Percentiles rank a stretch among this genome's conserved stretches.
Conservation (phyloP, 371 early-diverging fungal genomes). For the Lichtheimia hyalospora region DNA sequence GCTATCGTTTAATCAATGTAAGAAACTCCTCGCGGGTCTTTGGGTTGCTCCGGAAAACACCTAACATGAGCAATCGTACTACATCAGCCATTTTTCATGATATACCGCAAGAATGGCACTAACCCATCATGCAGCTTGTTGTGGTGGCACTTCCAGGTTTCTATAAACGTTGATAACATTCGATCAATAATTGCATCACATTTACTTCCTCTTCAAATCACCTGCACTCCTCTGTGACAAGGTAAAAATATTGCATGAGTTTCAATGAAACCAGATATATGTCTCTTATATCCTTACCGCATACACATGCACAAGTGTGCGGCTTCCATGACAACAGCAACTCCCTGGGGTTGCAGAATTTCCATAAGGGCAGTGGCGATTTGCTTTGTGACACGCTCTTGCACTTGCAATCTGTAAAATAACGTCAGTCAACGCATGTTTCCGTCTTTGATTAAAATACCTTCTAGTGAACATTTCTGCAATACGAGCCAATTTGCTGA, state of each 20-base stretch:
- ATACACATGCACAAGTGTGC: conserved; percentile 61
- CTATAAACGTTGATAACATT: conserved; percentile 44
- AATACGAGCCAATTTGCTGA: conserved; percentile 95
- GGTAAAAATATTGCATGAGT: conserved; percentile 5
- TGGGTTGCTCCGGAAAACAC: conserved; percentile 87
- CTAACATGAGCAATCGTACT: too few species aligned
- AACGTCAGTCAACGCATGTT: not conserved
- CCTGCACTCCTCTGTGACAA: conserved; percentile 43
- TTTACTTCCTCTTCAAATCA: conserved; percentile 8
- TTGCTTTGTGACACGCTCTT: conserved; percentile 97
- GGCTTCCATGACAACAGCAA: conserved; percentile 97
- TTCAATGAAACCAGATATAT: too few species aligned
- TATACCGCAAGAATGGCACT: too few species aligned
- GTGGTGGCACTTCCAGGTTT: conserved; percentile 94
- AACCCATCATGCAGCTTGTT: conserved; percentile 91
- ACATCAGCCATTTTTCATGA: too few species aligned
- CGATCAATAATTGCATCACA: not conserved
- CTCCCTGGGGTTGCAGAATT: conserved; percentile 93
- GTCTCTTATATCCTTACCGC: conserved; percentile 16
- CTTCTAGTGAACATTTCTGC: conserved; percentile 95
- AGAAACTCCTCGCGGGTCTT: conserved; percentile 97
- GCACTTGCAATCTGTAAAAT: conserved; percentile 83
- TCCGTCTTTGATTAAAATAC: conserved; percentile 8
- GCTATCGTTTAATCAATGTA: conserved; percentile 60
- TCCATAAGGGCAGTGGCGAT: conserved; percentile 90